A percentile compares a stretch with the other conserved stretches of the same genome.
Conservation (phyloP, 2,329 filamentous ascomycete species). For the Mollisia scopiformis region DNA sequence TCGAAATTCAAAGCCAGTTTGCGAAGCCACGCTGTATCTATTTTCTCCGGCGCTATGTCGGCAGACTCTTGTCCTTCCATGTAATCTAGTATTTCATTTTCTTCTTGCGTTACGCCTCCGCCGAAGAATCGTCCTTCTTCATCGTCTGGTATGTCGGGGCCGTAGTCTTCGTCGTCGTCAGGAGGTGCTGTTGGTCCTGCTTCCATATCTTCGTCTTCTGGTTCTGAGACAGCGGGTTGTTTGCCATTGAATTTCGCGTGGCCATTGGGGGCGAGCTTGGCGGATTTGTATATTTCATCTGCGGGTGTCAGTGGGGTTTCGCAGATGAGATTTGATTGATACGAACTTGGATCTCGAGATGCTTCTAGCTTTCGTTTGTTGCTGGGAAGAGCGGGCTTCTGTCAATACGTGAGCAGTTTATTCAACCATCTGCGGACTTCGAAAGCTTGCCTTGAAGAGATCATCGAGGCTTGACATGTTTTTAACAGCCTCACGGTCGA, state of each 20-base stretch:
- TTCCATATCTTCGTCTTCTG: conserved; percentile 46
- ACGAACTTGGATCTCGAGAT: conserved; percentile 63
- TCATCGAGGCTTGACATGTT: conserved; percentile 36
- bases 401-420: conserved; percentile 10
- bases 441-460: conserved; percentile 30
- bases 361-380: conserved; percentile 68
- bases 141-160: conserved; percentile 65
- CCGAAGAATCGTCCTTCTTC: conserved; percentile 97
- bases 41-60: conserved; percentile 64
- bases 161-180: conserved; percentile 57
- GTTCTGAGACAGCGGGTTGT: conserved; percentile 37
- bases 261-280: conserved; percentile 51
- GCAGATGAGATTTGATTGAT: not conserved
- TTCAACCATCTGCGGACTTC: not conserved
- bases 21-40: conserved; percentile 83
- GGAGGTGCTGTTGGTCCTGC: conserved; percentile 56
- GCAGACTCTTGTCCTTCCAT: conserved; percentile 68
- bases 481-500: conserved; percentile 5
- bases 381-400: conserved; percentile 39
- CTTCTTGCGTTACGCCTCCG: conserved; percentile 80
- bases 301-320: conserved; percentile 14
- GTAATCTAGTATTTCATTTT: conserved; percentile 84
- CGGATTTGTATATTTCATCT: conserved; percentile 69
- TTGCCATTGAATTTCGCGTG: conserved; percentile 40
- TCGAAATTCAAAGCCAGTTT: conserved; percentile 83